phyloP scores from a whole-genome alignment of 2,329 filamentous ascomycete species.

The Cladosporium austrohemisphaericum region DNA sequence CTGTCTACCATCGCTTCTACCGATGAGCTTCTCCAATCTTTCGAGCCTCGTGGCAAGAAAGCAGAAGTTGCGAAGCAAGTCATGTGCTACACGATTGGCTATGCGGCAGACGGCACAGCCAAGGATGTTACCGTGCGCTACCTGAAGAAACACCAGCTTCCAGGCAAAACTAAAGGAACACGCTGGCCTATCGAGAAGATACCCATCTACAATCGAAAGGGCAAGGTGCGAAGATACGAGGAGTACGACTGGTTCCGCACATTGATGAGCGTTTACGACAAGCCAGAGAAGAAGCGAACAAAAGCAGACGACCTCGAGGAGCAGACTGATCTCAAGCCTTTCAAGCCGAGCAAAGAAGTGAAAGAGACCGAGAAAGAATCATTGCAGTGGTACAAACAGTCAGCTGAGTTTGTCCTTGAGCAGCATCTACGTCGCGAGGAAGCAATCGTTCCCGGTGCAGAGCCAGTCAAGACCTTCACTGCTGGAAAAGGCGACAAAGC shows the following conservation, averaged over 20 bases:
- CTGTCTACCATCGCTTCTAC: constrained; percentile 67
- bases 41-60: constrained; percentile 78
- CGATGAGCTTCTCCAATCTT: constrained; percentile 65
- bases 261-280: constrained; percentile 69
- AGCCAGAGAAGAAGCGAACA: constrained; percentile 54
- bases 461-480: constrained; percentile 70
- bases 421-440: constrained; percentile 89
- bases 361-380: constrained; percentile 53
- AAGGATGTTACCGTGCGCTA: constrained; percentile 96
- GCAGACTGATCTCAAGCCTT: constrained; percentile 67
- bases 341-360: constrained; percentile 56
- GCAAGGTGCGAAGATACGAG: constrained; percentile 73
- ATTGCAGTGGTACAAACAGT: constrained; percentile 82
- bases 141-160: constrained; percentile 73
- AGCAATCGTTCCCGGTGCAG: constrained; percentile 66
- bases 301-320: constrained; percentile 78
- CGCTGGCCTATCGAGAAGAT: constrained; percentile 76
- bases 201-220: constrained; percentile 70
- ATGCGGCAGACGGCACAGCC: constrained; percentile 77
- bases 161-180: constrained; percentile 84
- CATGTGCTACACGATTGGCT: constrained; percentile 83
- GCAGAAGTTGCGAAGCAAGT: constrained; percentile 85
- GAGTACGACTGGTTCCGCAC: constrained; percentile 85
- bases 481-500: constrained; percentile 69
- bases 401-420: constrained; percentile 77